A percentile compares a stretch with the other conserved stretches of the same genome.
Conservation (phyloP, 2,329 filamentous ascomycete genomes). For the Thielaviopsis populi region DNA sequence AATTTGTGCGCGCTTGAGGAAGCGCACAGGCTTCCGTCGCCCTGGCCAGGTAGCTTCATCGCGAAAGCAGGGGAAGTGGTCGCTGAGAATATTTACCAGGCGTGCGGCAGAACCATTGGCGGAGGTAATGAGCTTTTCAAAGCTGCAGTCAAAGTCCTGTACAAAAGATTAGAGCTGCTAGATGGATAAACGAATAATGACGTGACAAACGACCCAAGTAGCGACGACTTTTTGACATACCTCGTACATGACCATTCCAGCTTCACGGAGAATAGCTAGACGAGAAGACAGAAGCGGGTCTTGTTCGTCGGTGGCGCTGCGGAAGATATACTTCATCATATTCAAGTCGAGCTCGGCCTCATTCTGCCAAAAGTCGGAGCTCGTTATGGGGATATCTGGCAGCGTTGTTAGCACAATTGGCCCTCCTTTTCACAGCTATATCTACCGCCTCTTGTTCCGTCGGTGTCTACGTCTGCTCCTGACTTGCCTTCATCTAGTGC, state of each 20-base stretch:
- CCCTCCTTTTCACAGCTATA: neutral
- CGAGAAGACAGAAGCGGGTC: slow-evolving; percentile 74
- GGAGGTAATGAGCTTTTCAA: slow-evolving; percentile 56
- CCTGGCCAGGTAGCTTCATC: slow-evolving; percentile 67
- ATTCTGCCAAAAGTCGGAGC: slow-evolving; percentile 71
- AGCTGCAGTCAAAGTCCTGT: slow-evolving; percentile 61
- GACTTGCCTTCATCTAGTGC: slow-evolving; percentile 64
- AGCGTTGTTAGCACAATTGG: neutral
- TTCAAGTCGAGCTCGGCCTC: slow-evolving; percentile 63
- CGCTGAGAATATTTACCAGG: slow-evolving; percentile 72
- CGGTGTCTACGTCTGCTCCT: neutral
- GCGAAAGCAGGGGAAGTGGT: slow-evolving; percentile 71
- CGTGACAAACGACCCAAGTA: neutral
- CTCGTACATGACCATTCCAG: slow-evolving; percentile 63
- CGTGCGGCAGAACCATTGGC: slow-evolving; percentile 67
- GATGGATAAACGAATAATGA: neutral
- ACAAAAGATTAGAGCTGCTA: slow-evolving; percentile 6
- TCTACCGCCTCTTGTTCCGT: neutral
- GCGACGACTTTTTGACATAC: slow-evolving; percentile 29
- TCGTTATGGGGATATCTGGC: slow-evolving; percentile 72
- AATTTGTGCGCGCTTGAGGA: slow-evolving; percentile 92
- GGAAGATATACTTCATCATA: slow-evolving; percentile 61
- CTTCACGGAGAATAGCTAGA: slow-evolving; percentile 65
- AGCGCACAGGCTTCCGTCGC: slow-evolving; percentile 51
- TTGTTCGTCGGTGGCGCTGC: slow-evolving; percentile 70